Conservation (phyloP, 805 yeast genomes). For the Torulaspora delbrueckii region DNA sequence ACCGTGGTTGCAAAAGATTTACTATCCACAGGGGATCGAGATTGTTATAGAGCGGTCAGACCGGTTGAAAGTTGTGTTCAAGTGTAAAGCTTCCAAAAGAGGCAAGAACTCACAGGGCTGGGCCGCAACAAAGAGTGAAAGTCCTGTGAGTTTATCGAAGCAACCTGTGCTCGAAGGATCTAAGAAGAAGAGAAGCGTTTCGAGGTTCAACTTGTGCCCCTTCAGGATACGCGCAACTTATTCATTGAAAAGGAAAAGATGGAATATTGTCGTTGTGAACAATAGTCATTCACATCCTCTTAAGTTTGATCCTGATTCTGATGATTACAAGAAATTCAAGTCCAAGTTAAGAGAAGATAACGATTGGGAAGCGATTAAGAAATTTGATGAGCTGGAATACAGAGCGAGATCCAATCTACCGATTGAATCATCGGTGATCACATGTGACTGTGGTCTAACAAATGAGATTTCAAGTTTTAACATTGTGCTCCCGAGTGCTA, state of each 20-base stretch:
- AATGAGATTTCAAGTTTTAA: conserved; percentile 35
- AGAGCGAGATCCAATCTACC: conserved; percentile 33
- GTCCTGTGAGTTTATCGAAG: background rate
- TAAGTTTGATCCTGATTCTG: conserved; percentile 33
- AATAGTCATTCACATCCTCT: conserved; percentile 55
- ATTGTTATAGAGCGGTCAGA: conserved; percentile 62
- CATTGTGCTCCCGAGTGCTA: conserved; percentile 32
- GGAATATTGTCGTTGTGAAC: conserved; percentile 59
- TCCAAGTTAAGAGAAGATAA: conserved; percentile 23
- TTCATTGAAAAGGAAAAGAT: conserved; percentile 45
- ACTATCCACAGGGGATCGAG: conserved; percentile 46
- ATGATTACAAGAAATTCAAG: conserved; percentile 36
- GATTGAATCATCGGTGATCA: conserved; percentile 29
- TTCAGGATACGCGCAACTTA: conserved; percentile 62
- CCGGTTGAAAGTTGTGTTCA: conserved; percentile 54
- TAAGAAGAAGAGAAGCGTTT: conserved; percentile 32
- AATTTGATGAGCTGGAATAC: conserved; percentile 37
- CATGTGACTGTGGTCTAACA: conserved; percentile 38
- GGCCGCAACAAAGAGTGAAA: conserved; percentile 9
- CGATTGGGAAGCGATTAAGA: conserved; percentile 33
- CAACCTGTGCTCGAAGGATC: conserved; percentile 4
- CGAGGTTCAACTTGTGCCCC: conserved; percentile 47
- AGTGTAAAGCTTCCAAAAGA: conserved; percentile 46
- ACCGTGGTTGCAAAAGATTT: conserved; percentile 55
- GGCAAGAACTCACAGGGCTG: conserved; percentile 22